Conservation (phyloP, 2,329 filamentous ascomycete species). For the Venturia effusa region DNA sequence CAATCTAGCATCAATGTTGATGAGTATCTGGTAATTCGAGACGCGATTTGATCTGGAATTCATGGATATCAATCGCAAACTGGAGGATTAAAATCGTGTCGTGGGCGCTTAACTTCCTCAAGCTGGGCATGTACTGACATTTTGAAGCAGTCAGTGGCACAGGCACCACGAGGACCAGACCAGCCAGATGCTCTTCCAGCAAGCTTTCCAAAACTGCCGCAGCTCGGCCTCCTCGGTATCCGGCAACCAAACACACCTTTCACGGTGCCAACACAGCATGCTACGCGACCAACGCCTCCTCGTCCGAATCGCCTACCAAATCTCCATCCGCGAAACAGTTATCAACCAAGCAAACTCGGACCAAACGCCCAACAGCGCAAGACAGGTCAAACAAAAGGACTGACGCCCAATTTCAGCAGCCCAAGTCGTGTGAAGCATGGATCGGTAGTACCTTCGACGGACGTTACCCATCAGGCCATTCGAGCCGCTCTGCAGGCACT, state of each 20-base stretch:
- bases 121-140: background rate
- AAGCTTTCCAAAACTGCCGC: background rate
- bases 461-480: background rate
- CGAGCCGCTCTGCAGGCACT: background rate
- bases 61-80: background rate
- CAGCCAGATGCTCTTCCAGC: background rate
- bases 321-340: background rate
- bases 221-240: background rate
- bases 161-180: background rate
- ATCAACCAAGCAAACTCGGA: background rate
- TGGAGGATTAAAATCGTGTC: no score
- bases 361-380: background rate
- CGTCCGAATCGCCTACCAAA: background rate
- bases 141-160: background rate
- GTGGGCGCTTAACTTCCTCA: no score
- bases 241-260: no score
- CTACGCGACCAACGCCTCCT: background rate
- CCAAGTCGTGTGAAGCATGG: no score
- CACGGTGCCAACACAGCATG: background rate
- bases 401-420: background rate
- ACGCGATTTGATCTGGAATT: background rate
- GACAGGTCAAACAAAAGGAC: background rate
- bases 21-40: background rate
- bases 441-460: no score
- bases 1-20: background rate